Evolutionary conservation across 2,329 filamentous ascomycete species (phyloP), one percentile per base, ranked within the genome.

Genomic region (Blumeriella jaapii): DNA sequence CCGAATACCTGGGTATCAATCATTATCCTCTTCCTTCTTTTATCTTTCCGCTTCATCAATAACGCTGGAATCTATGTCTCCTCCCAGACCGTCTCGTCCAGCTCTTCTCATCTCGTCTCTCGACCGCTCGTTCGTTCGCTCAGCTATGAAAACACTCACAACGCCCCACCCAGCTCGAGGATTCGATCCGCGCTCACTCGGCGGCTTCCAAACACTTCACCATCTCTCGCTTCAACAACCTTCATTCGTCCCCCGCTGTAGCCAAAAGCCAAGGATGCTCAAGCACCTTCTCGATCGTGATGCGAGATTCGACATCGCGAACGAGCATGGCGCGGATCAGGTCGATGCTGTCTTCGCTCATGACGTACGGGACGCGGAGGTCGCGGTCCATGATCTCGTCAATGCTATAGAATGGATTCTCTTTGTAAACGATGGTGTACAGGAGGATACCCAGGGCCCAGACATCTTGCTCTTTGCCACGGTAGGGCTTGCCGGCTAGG

Each of bases 341-440:
- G 51, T 95, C 81, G 47, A 98, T 93, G 58, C 86, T 94, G 47
- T 87, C 81, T 46, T 95, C 86, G 58, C 84, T 86, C 63, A 89
- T 76, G 20, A 81, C 72, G 57, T 83, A 95, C 0, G 91, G 91
- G 17, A 98, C 79, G 30, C 91, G 75, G 40, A 98, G 66, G 50
- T 95, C 89, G 53, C 89, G 87, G 57, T 98, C 91, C 74, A 96
- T 93, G 54, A 98, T 98, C 65, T 98, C 91, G 59, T 98, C 91
- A 53, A 96, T 91, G 60, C 82, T 93, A 69, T 96, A 96, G 60
- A 95, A 98, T 1, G 91, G 89, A 55, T 98, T 98, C 62, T 98
- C 91, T 63, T 96, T 98, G 70, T 98, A 98, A 54, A 96, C 82
- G 54, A 98, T 95, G 17, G 91, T 98, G 65, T 98, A 98, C 10